A percentile compares a stretch with the other conserved stretches of the same genome.
Evolutionary conservation across 1,284 basidiomycete species (phyloP).

Genomic region (Apiotrichum sp.): DNA sequence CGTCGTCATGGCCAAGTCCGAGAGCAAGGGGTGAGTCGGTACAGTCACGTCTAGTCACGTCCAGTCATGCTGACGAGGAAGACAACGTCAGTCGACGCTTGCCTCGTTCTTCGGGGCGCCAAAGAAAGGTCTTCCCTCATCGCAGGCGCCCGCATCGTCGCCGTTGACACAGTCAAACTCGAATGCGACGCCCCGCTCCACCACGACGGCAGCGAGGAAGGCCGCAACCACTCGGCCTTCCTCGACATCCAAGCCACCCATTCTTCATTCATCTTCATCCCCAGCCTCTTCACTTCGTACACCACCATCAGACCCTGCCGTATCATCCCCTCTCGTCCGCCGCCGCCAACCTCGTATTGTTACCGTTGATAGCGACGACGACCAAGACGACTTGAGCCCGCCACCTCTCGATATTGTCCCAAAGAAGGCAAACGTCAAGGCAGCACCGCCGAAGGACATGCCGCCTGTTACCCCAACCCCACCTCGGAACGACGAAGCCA

Average conservation of each 20-base stretch:
- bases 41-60: not conserved
- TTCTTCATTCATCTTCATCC: constrained; percentile 5
- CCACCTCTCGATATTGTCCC: constrained; percentile 18
- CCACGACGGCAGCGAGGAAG: not conserved
- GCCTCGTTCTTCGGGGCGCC: constrained; percentile 47
- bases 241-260: not conserved
- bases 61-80: constrained; percentile 7
- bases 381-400: constrained; percentile 27
- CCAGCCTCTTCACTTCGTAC: constrained; percentile 23
- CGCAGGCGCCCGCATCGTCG: not conserved
- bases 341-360: constrained; percentile 1
- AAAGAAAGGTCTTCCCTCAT: constrained; percentile 21
- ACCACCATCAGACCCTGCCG: constrained; percentile 26
- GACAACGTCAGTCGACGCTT: constrained; percentile 45
- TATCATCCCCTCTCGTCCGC: constrained; percentile 20
- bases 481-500: constrained; percentile 9
- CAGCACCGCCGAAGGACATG: not conserved
- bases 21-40: too few species aligned
- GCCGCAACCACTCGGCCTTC: constrained; percentile 11
- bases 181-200: not conserved
- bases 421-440: constrained; percentile 11
- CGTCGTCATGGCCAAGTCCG: too few species aligned
- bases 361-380: constrained; percentile 21
- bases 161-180: too few species aligned
- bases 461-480: too few species aligned